Evolutionary conservation across 768 basidiomycete genomes (phyloP).

Genomic region (Aureoboletus auriporus): DNA sequence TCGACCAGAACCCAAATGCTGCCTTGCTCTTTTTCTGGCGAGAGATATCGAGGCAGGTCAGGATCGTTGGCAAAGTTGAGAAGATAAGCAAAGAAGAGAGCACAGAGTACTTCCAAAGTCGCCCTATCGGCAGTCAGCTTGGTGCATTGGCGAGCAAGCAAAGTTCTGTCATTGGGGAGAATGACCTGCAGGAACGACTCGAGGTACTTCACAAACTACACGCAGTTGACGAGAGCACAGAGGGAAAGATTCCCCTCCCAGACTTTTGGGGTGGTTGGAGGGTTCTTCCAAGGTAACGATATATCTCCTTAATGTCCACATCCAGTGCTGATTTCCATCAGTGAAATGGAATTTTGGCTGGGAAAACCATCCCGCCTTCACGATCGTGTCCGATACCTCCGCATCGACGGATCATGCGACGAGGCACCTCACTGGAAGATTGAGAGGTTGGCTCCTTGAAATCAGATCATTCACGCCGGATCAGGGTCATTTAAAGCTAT

Average conservation of each 20-base stretch:
- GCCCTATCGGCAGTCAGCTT: slow-evolving; percentile 80
- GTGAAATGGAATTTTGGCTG: slow-evolving; percentile 97
- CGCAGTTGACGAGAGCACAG: slow-evolving; percentile 39
- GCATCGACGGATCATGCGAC: slow-evolving; percentile 43
- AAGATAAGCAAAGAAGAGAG: slow-evolving; percentile 69
- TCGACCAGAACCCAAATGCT: slow-evolving; percentile 72
- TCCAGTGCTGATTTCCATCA: slow-evolving; percentile 29
- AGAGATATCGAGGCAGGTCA: slow-evolving; percentile 74
- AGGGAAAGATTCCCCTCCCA: slow-evolving; percentile 62
- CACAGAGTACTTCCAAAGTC: slow-evolving; percentile 74
- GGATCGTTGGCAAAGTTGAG: slow-evolving; percentile 84
- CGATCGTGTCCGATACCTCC: slow-evolving; percentile 79
- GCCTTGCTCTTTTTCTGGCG: slow-evolving; percentile 90
- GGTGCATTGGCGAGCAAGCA: slow-evolving; percentile 96
- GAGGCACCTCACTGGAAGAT: slow-evolving; percentile 67
- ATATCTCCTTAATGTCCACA: not conserved
- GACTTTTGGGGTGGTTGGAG: slow-evolving; percentile 98
- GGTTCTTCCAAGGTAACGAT: slow-evolving; percentile 75
- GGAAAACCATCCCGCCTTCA: slow-evolving; percentile 94
- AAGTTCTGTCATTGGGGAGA: slow-evolving; percentile 74
- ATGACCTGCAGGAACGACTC: slow-evolving; percentile 59
- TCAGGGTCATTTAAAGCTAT: not conserved
- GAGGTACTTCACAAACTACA: slow-evolving; percentile 58
- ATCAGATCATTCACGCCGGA: not conserved
- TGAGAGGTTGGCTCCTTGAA: slow-evolving; percentile 72